Percentiles rank a stretch among this genome's conserved stretches.
phyloP scores from a whole-genome alignment of 768 basidiomycete species.

The Epithele typhae region DNA sequence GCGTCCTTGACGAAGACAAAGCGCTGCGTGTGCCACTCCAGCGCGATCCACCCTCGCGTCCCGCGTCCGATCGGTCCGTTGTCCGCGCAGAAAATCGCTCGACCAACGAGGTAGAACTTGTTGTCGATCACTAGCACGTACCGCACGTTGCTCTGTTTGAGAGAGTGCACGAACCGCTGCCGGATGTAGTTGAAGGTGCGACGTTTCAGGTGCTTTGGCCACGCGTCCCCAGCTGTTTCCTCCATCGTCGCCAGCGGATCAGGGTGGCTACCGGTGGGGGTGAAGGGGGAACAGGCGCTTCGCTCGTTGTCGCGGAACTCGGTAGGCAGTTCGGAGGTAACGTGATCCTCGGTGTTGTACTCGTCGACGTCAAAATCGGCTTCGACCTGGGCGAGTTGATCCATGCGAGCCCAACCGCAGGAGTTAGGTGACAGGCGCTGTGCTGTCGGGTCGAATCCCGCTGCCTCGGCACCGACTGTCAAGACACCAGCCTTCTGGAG shows the following conservation, averaged over 20 bases:
- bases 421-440: background rate
- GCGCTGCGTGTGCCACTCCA: constrained; percentile 3
- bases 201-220: too few species aligned
- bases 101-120: background rate
- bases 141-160: background rate
- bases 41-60: constrained; percentile 9
- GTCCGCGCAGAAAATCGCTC: background rate
- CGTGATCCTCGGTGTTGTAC: too few species aligned
- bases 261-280: background rate
- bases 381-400: background rate
- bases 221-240: too few species aligned
- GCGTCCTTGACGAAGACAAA: constrained; percentile 13
- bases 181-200: background rate
- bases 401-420: background rate
- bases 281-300: background rate
- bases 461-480: background rate
- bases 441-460: background rate
- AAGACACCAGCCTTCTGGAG: background rate
- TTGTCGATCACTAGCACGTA: background rate
- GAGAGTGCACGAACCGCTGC: background rate
- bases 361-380: background rate
- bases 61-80: background rate
- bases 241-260: too few species aligned
- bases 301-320: background rate
- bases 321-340: too few species aligned